Conservation (phyloP, 345 rosid species). For the Populus deltoides region DNA sequence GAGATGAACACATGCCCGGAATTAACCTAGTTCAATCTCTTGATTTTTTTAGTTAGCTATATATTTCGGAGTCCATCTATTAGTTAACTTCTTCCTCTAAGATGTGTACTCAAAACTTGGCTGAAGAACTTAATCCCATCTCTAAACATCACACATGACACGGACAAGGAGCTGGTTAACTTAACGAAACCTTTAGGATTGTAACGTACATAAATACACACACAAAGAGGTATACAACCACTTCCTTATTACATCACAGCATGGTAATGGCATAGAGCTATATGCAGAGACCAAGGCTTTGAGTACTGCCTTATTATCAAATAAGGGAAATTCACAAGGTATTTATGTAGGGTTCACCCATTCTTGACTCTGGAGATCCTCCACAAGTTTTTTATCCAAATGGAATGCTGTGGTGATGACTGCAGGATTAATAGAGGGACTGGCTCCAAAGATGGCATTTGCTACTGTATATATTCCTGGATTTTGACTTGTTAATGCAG, state of each 20-base stretch:
- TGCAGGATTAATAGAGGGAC: constrained; percentile 7
- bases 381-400: constrained; percentile 3
- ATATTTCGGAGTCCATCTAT: too few relatives aligned
- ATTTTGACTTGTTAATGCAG: constrained; percentile 17
- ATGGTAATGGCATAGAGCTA: not conserved
- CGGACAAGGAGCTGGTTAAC: too few relatives aligned
- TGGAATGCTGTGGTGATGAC: constrained; percentile 20
- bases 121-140: too few relatives aligned
- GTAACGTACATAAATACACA: too few relatives aligned
- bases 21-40: too few relatives aligned
- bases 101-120: too few relatives aligned
- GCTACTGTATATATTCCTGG: constrained; percentile 17
- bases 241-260: not conserved
- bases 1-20: too few relatives aligned
- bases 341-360: not conserved
- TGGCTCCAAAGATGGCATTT: constrained; percentile 6
- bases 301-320: not conserved
- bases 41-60: too few relatives aligned
- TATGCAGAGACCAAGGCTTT: not conserved
- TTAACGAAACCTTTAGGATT: too few relatives aligned
- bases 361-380: not conserved
- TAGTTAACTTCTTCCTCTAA: too few relatives aligned
- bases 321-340: not conserved
- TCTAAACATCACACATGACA: too few relatives aligned
- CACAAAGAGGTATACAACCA: not conserved